Evolutionary conservation across 202 grass and related monocot species (phyloP), one percentile per base, ranked within the genome.

Genomic region (Thinopyrum obtusiflorum): DNA sequence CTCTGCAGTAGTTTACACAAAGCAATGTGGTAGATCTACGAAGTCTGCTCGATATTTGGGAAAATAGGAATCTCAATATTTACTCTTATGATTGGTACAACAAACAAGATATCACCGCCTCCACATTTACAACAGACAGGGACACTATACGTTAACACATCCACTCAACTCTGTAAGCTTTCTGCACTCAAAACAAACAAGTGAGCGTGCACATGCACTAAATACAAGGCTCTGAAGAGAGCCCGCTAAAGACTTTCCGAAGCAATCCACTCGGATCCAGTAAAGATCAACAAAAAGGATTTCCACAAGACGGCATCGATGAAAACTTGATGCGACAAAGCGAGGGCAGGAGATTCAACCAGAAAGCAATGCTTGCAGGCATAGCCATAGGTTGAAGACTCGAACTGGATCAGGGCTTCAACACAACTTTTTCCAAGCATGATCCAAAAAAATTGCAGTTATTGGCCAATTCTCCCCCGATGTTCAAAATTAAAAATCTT

Each of bases 171-270:
- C 29, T 39, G 26, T 76, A 76, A 18, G 51, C 39, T 81, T 74
- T 69, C 82, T 72, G 20, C 25, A 27, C 28, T 53, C 4, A 40
- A 86, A 77, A 49, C 11, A 55, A 17, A 65, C 33, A 31, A 85
- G 69, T 23, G 64, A 20, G 55, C 11, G 0, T 17, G 46, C 0
- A 80, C 70, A 62, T 7, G 24, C n/a, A 63, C 6, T 68, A 72
- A 61, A 91, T 66, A 85, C 72, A 82, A 75, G 21, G 21, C 68
- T 42, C 23, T 11, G 5, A 83, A 61, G 59, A 78, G n/a, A 65
- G 6, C n/a, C 37, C 17, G 8, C 37, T 7, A 55, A 75, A 72
- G 68, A 68, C 17, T 20, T 62, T 39, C 44, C 61, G 60, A 73
- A 80, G 46, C 61, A 70, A 59, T 53, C 53, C 78, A 73, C 64